phyloP scores from a whole-genome alignment of 345 rosid genomes.

The Bruguiera sexangula region DNA sequence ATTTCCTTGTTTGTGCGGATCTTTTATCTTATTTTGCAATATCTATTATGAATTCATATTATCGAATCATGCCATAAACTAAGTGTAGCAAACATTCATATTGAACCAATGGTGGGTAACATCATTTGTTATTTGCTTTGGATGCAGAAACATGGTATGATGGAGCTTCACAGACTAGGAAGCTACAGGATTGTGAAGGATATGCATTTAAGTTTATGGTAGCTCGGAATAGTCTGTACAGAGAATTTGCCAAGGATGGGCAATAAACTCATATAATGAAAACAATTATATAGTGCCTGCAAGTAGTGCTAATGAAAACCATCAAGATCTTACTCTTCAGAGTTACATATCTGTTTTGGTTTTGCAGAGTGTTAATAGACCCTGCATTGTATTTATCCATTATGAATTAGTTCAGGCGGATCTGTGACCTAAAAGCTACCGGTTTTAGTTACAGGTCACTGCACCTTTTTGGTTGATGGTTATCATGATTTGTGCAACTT shows the following conservation, averaged over 20 bases:
- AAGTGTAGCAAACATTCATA: not conserved
- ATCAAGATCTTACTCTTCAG: conserved; percentile 5
- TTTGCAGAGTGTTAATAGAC: conserved; percentile 17
- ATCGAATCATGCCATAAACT: too few relatives aligned
- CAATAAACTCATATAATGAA: conserved; percentile 20
- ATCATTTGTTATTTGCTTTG: too few relatives aligned
- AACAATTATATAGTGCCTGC: conserved; percentile 14
- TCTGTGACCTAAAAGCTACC: conserved; percentile 12
- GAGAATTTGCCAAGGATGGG: conserved; percentile 15
- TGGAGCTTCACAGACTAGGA: not conserved
- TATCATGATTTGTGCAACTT: not conserved
- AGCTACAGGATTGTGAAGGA: not conserved
- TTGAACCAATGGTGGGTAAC: not conserved
- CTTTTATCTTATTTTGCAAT: too few relatives aligned
- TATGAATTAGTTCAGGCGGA: conserved; percentile 1
- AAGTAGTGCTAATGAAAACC: conserved; percentile 8
- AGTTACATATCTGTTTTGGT: conserved; percentile 10
- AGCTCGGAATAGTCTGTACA: conserved; percentile 11
- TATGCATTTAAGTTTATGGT: conserved; percentile 6
- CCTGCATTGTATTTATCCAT: not conserved
- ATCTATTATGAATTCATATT: too few relatives aligned
- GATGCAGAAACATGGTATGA: too few relatives aligned
- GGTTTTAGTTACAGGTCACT: conserved; percentile 10
- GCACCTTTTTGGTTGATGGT: not conserved
- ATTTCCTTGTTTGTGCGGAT: too few relatives aligned